Percentiles rank a stretch among this genome's conserved stretches.
Evolutionary conservation across 2,329 filamentous ascomycete species (phyloP).

Genomic region (Dactylonectria macrodidyma): DNA sequence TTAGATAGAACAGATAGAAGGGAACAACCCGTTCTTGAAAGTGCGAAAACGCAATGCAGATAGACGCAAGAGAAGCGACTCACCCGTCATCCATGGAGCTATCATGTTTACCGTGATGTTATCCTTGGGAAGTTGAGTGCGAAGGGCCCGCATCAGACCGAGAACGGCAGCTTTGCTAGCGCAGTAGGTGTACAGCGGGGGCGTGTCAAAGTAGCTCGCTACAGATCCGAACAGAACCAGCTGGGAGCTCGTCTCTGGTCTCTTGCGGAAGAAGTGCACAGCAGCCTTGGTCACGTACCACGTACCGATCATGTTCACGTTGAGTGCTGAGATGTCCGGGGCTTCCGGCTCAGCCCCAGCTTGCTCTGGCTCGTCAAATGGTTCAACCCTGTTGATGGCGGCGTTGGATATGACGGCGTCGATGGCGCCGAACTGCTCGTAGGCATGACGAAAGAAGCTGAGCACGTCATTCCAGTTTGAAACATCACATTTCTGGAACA

Average conservation of each 20-base stretch:
- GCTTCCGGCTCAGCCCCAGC: neutral
- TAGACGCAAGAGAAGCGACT: neutral
- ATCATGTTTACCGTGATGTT: slow-evolving; percentile 28
- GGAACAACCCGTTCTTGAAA: no score
- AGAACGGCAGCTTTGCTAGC: slow-evolving; percentile 25
- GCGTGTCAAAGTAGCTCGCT: slow-evolving; percentile 20
- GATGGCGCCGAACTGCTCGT: slow-evolving; percentile 2
- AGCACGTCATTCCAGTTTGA: slow-evolving; percentile 14
- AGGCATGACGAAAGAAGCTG: slow-evolving; percentile 5
- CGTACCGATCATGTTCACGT: slow-evolving; percentile 22
- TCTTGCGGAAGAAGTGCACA: slow-evolving; percentile 28
- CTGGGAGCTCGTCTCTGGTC: slow-evolving; percentile 25
- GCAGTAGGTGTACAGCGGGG: slow-evolving; percentile 25
- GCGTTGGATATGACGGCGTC: slow-evolving; percentile 23
- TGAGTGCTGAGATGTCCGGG: slow-evolving; percentile 12
- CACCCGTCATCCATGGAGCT: slow-evolving; percentile 30
- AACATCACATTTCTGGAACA: slow-evolving; percentile 25
- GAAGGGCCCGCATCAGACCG: slow-evolving; percentile 21
- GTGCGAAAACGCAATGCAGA: no score
- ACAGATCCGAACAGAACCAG: slow-evolving; percentile 22
- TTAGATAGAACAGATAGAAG: no score
- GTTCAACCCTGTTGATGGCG: slow-evolving; percentile 19
- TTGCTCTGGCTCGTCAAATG: neutral
- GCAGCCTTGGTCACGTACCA: slow-evolving; percentile 23
- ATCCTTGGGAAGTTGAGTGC: slow-evolving; percentile 13